Conservation (phyloP, 2,329 filamentous ascomycete species). For the Chrysoporthe cubensis region DNA sequence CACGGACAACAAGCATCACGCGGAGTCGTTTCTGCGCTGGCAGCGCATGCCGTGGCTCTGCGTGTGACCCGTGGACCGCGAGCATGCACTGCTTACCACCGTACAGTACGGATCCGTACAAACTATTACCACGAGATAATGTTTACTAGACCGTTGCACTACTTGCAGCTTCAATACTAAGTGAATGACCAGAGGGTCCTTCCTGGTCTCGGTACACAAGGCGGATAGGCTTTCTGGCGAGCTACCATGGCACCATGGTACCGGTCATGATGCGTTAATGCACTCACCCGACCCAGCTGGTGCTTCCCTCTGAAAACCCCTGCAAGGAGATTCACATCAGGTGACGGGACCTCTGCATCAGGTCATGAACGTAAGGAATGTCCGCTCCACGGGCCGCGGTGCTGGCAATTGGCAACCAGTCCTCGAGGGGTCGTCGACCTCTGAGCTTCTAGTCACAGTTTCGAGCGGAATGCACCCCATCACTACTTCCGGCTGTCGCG, state of each 20-base stretch:
- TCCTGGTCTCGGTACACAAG: neutral
- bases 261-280: neutral
- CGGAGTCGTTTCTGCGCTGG: neutral
- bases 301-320: neutral
- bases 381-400: neutral
- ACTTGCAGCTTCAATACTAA: neutral
- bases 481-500: neutral
- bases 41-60: neutral
- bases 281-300: neutral
- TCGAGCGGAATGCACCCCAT: neutral
- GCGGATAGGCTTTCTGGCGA: neutral
- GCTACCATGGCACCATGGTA: neutral
- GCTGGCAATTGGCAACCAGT: neutral
- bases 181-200: neutral
- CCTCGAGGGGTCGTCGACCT: neutral
- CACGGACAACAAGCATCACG: neutral
- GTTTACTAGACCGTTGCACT: neutral
- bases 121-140: neutral
- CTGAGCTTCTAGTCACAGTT: neutral
- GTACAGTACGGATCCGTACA: neutral
- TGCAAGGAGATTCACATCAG: neutral
- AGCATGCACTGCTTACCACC: neutral
- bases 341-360: neutral
- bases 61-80: neutral
- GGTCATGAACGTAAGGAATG: neutral